Conservation (phyloP, 805 yeast species). For the Lachancea mirantina region DNA sequence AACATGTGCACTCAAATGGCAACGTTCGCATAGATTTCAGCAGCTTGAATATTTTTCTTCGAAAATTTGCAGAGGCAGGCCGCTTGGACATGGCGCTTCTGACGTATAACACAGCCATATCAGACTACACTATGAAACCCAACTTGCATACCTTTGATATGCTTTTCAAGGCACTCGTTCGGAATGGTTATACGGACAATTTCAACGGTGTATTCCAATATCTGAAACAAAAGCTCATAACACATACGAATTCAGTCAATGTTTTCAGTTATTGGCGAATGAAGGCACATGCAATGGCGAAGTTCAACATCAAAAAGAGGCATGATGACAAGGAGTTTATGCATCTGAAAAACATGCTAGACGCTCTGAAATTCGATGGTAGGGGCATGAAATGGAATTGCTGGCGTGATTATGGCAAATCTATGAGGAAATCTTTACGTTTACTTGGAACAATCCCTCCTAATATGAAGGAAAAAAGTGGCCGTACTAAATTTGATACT, state of each 20-base stretch:
- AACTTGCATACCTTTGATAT: conserved; percentile 28
- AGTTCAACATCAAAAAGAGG: conserved; percentile 14
- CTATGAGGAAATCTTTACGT: conserved; percentile 14
- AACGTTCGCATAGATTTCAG: conserved; percentile 12
- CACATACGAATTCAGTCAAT: conserved; percentile 12
- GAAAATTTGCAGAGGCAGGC: conserved; percentile 27
- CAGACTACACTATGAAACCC: conserved; percentile 25
- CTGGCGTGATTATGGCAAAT: conserved; percentile 13
- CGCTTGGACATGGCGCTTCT: conserved; percentile 33
- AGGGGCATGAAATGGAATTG: conserved; percentile 11
- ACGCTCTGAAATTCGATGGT: conserved; percentile 7
- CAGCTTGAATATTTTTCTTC: conserved; percentile 29
- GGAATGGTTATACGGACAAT: conserved; percentile 29
- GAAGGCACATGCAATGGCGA: conserved; percentile 21
- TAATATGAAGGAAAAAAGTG: conserved; percentile 5
- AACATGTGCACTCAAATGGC: conserved; percentile 12
- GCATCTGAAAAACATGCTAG: conserved; percentile 6
- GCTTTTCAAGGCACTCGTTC: conserved; percentile 31
- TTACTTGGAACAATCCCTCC: conserved; percentile 21
- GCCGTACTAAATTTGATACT: conserved; percentile 1
- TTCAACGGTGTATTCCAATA: conserved; percentile 20
- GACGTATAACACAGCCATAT: conserved; percentile 28
- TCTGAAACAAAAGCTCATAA: conserved; percentile 18
- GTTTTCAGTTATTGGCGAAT: conserved; percentile 21
- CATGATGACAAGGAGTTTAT: conserved; percentile 6